Base-by-base conservation (phyloP, 306 rosid species). In the Lathyrus oleraceus region DNA sequence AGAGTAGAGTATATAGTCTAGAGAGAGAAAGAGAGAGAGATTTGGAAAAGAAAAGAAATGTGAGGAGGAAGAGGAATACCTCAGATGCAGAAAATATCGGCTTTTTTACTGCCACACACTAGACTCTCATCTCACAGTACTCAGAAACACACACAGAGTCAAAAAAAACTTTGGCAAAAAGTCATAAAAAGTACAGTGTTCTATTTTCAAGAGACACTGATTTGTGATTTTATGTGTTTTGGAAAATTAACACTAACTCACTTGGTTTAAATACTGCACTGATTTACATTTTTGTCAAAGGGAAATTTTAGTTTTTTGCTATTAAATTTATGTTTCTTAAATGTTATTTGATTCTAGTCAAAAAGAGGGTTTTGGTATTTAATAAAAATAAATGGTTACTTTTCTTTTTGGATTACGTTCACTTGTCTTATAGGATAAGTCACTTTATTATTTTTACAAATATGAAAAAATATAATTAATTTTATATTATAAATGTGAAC, bases 41-140 rank as follows among this genome's bases (percentile, higher is more conserved):
- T 36, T 20, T 19, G 15, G 44, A 39, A 62, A 62, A 21, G 54
- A 48, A 17, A 16, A 47, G 14, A 8, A 51, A 19, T 19, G 9
- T 39, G 19, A 63, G 36, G 28, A 40, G 54, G 23, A 23, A 13
- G 49, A 14, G 23, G 23, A 19, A 54, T 54, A 54, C 67, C 49
- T 43, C n/a, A 45, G 43, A 45, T 25, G 42, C 57, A 66, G 57
- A 65, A 66, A 66, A 66, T 66, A 45, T 66, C 27, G 25, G 21
- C 15, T 64, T 66, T 61, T 66, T 66, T 45, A 66, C 71, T 47
- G 71, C 39, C 71, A 66, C 39, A 44, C 54, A 54, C 52, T 16
- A 44, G 20, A 44, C 51, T 20, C 19, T 48, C 7, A 32, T 15
- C 19, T 48, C 2, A 43, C 54, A 13, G 36, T 19, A 52, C 28